phyloP scores from a whole-genome alignment of 495 filamentous ascomycete genomes.

The Talaromyces borbonicus region DNA sequence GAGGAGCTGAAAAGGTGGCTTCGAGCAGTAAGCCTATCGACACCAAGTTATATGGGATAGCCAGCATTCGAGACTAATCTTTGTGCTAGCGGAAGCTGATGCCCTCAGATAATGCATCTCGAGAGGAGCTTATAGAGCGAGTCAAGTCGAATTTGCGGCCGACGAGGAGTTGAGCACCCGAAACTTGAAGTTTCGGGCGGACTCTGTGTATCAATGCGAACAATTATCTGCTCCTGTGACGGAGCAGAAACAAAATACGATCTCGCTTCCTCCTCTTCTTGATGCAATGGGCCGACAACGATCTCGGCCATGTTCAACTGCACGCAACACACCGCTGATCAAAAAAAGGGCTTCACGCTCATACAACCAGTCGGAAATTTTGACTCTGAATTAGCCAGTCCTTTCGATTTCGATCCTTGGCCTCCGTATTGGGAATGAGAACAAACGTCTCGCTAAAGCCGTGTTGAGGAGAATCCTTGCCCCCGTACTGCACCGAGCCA shows the following conservation, averaged over 20 bases:
- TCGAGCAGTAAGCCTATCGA: constrained; percentile 43
- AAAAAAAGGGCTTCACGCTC: constrained; percentile 11
- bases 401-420: constrained; percentile 35
- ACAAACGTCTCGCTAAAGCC: constrained; percentile 69
- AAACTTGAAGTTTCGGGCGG: too few species aligned
- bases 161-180: constrained; percentile 9
- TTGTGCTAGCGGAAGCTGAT: constrained; percentile 57
- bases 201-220: too few species aligned
- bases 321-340: constrained; percentile 8
- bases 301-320: constrained; percentile 6
- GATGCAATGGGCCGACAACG: too few species aligned
- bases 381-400: constrained; percentile 65
- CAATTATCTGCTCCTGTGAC: too few species aligned
- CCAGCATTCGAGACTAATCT: constrained; percentile 4
- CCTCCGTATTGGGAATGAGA: constrained; percentile 62
- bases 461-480: constrained; percentile 44
- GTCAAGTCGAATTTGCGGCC: constrained; percentile 68
- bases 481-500: constrained; percentile 55
- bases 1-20: constrained; percentile 70
- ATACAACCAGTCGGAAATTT: constrained; percentile 57
- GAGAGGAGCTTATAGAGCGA: constrained; percentile 68
- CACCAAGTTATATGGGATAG: too few species aligned
- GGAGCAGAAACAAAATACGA: too few species aligned
- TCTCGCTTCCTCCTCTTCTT: too few species aligned
- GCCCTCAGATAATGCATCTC: constrained; percentile 53